Evolutionary conservation across 2,329 filamentous ascomycete species (phyloP).

Genomic region (Cercospora berteroae): DNA sequence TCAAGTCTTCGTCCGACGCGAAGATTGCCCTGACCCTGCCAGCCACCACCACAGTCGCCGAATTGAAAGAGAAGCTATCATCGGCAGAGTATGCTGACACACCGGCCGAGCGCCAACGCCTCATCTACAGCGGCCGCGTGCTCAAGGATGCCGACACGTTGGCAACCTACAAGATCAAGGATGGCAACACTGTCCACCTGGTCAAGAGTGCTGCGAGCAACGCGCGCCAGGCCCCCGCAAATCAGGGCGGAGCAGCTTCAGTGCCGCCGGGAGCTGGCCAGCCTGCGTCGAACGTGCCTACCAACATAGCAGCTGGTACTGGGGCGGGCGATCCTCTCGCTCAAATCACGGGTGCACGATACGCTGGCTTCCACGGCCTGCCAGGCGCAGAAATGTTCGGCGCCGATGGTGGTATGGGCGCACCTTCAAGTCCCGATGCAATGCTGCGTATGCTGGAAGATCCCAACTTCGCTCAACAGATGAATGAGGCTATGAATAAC

Average conservation of each 20-base stretch:
- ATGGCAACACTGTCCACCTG: conserved; percentile 91
- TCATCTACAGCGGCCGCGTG: conserved; percentile 96
- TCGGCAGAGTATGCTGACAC: conserved; percentile 80
- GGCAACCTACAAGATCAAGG: conserved; percentile 87
- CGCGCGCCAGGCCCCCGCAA: conserved; percentile 57
- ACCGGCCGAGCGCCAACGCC: conserved; percentile 80
- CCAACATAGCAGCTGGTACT: conserved; percentile 75
- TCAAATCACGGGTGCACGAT: conserved; percentile 86
- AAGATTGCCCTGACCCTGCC: conserved; percentile 80
- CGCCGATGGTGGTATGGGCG: conserved; percentile 92
- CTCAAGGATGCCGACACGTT: conserved; percentile 92
- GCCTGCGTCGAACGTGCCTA: conserved; percentile 62
- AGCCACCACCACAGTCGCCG: conserved; percentile 71
- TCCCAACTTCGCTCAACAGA: conserved; percentile 77
- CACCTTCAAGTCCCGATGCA: conserved; percentile 75
- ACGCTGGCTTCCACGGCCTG: conserved; percentile 86
- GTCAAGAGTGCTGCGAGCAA: conserved; percentile 96
- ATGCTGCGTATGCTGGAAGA: conserved; percentile 84
- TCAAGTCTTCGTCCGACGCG: conserved; percentile 92
- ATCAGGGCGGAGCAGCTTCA: conserved; percentile 46
- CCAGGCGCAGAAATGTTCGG: conserved; percentile 88
- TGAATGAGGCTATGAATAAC: conserved; percentile 95
- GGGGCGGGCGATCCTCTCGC: conserved; percentile 84
- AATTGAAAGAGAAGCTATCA: conserved; percentile 87
- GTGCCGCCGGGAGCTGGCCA: conserved; percentile 44